phyloP scores from a whole-genome alignment of 164 flowering plant species.

The Magnolia officinalis region DNA sequence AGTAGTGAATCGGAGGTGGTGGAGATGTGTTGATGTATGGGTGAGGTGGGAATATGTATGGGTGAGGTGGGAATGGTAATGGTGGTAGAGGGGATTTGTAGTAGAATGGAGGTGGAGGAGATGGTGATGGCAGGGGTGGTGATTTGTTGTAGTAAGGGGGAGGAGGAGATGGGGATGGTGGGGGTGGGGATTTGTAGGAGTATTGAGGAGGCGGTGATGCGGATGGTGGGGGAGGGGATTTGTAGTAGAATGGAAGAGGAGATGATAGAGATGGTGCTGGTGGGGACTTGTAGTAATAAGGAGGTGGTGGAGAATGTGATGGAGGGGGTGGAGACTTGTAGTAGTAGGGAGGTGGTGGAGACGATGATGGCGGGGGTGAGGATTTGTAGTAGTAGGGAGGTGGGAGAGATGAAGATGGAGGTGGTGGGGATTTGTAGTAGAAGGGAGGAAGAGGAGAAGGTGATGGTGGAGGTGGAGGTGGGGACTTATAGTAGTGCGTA shows the following conservation, averaged over 20 bases:
- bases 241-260: constrained; percentile 18
- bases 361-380: neutral
- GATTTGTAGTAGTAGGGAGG: neutral
- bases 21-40: constrained; percentile 39
- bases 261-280: constrained; percentile 21
- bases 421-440: constrained; percentile 14
- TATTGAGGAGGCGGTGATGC: constrained; percentile 9
- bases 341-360: constrained; percentile 25
- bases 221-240: constrained; percentile 19
- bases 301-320: constrained; percentile 24
- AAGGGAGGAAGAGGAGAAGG: constrained; percentile 10
- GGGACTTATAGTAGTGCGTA: constrained; percentile 8
- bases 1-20: constrained; percentile 21
- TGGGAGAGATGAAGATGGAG: neutral
- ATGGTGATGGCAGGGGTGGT: neutral
- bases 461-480: constrained; percentile 14
- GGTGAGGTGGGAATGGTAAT: constrained; percentile 27
- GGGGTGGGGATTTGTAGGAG: constrained; percentile 30
- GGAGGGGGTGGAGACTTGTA: constrained; percentile 13
- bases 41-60: constrained; percentile 20
- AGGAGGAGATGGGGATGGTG: constrained; percentile 25
- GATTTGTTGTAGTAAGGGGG: constrained; percentile 19
- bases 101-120: neutral
- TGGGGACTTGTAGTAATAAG: constrained; percentile 34
- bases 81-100: constrained; percentile 3